Conservation (phyloP, 176 grass and related monocot genomes). For the Tillandsia leiboldiana region DNA sequence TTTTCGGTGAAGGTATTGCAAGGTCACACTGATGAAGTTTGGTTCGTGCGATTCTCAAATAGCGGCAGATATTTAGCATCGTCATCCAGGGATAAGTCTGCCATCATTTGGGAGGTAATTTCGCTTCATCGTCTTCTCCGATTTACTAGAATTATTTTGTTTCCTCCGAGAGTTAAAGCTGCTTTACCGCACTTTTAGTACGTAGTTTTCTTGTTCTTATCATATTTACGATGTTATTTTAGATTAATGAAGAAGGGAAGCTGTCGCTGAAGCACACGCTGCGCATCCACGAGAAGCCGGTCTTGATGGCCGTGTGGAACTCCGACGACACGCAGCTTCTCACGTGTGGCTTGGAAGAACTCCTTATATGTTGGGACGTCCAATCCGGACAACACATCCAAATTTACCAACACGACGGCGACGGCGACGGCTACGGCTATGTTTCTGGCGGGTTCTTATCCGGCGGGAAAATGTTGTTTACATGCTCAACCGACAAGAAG, state of each 20-base stretch:
- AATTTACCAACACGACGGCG: slow-evolving; percentile 41
- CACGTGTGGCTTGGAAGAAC: slow-evolving; percentile 86
- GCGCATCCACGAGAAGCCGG: slow-evolving; percentile 48
- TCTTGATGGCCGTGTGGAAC: slow-evolving; percentile 76
- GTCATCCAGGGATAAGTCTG: slow-evolving; percentile 66
- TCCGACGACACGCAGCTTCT: slow-evolving; percentile 71
- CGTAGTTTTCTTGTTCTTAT: no score
- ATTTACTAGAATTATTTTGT: background rate
- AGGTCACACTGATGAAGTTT: slow-evolving; percentile 76
- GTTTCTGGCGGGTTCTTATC: slow-evolving; percentile 71
- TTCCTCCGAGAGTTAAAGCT: background rate
- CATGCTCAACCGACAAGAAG: slow-evolving; percentile 33
- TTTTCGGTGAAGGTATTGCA: slow-evolving; percentile 44
- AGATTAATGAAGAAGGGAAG: slow-evolving; percentile 66
- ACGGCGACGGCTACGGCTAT: slow-evolving; percentile 21
- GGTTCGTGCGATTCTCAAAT: slow-evolving; percentile 93
- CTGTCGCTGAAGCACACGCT: slow-evolving; percentile 58
- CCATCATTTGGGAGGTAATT: slow-evolving; percentile 96
- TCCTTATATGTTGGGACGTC: slow-evolving; percentile 56
- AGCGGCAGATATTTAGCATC: slow-evolving; percentile 81
- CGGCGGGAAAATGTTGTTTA: slow-evolving; percentile 54
- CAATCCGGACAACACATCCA: slow-evolving; percentile 59
- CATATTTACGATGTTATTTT: slow-evolving; percentile 8
- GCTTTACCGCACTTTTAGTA: no score
- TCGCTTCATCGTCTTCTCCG: background rate